These are phyloP conservation scores for Solanum ahanhuiri DNA, from an alignment of 257 asterid genomes.

Conservation along the genomic window DNA sequence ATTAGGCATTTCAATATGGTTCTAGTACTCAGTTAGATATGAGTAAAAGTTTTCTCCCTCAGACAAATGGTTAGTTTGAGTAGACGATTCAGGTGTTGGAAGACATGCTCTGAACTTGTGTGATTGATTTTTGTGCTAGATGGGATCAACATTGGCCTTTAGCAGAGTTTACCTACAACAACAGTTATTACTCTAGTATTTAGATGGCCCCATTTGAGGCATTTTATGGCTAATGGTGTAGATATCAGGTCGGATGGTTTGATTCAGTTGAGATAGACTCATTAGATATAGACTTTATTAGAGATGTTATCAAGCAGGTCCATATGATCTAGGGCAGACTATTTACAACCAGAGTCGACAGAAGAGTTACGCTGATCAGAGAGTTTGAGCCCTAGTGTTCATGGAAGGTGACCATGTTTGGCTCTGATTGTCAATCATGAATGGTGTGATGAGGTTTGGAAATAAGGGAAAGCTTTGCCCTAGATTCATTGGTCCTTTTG, in stretches of 20 bases:
- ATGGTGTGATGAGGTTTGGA: no score
- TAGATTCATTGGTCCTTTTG: no score
- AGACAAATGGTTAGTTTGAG: background rate
- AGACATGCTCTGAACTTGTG: background rate
- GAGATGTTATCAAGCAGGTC: background rate
- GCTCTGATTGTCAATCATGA: no score
- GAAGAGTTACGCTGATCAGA: no score
- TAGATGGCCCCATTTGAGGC: background rate
- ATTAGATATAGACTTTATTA: background rate
- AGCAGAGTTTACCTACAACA: background rate
- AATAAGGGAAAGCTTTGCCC: no score
- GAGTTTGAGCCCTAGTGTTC: no score
- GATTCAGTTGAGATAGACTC: background rate
- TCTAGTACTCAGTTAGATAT: background rate
- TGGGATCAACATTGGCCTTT: background rate
- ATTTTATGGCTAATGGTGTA: background rate
- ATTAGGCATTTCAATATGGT: background rate
- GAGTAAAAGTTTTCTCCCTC: background rate
- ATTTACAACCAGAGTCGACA: no score
- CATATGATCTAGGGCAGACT: no score
- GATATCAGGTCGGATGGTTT: background rate
- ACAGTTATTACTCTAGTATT: no score
- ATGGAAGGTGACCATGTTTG: no score
- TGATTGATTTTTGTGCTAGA: background rate
- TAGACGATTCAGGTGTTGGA: background rate